Conservation (phyloP, 257 asterid genomes). For the Solanum paucissectum region DNA sequence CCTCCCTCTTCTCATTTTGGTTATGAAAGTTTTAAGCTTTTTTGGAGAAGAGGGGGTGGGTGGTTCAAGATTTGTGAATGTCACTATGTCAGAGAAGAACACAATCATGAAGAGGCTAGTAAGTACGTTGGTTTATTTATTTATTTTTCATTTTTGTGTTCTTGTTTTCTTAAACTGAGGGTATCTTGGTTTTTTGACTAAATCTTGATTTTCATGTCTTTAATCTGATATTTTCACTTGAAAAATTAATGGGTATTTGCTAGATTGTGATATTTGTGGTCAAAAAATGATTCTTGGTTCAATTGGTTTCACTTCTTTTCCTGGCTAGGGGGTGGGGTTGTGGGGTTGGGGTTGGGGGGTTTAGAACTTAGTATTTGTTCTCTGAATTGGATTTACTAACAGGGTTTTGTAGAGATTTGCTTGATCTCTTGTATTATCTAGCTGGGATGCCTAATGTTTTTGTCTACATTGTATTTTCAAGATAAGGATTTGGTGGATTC, state of each 20-base stretch:
- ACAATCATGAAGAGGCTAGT: slow-evolving; percentile 87
- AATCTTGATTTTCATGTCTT: neutral
- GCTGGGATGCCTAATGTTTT: neutral
- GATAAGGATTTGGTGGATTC: neutral
- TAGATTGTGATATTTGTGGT: neutral
- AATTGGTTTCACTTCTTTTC: neutral
- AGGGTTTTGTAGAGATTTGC: neutral
- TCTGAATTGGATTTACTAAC: neutral
- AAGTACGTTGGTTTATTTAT: slow-evolving; percentile 67
- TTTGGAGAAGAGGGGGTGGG: slow-evolving; percentile 10
- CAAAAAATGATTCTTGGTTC: slow-evolving; percentile 1
- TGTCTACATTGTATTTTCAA: slow-evolving; percentile 2
- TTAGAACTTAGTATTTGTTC: neutral
- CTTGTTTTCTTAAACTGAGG: neutral
- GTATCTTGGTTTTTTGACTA: neutral
- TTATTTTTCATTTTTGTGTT: neutral
- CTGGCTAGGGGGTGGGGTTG: neutral
- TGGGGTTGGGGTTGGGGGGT: neutral
- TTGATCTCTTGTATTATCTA: neutral
- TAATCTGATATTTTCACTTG: neutral
- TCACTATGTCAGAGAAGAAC: slow-evolving; percentile 32
- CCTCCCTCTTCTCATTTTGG: slow-evolving; percentile 14
- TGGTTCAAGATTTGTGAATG: neutral
- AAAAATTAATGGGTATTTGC: neutral
- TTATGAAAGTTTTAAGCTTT: slow-evolving; percentile 10